Evolutionary conservation across 306 rosid species (phyloP).

Genomic region (Cicer yamashitae): DNA sequence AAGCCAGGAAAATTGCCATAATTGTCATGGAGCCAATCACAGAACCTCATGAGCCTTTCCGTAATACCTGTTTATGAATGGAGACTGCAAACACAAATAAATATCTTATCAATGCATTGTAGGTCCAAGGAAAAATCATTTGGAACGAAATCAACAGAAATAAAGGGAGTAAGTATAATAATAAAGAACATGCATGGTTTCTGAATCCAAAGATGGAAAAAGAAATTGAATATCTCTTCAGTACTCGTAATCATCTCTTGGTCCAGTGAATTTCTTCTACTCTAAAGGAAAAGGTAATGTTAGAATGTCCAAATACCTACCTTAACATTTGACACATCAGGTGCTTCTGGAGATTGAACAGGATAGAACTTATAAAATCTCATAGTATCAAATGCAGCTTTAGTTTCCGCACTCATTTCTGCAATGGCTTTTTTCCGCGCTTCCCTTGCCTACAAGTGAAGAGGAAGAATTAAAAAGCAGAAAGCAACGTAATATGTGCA

Average conservation of each 20-base stretch:
- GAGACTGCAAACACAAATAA: conserved; percentile 62
- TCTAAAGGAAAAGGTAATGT: background rate
- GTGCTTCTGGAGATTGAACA: conserved; percentile 70
- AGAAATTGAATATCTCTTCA: background rate
- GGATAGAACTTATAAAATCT: conserved; percentile 89
- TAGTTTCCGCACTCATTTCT: conserved; percentile 81
- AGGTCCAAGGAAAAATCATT: conserved; percentile 20
- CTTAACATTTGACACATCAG: conserved; percentile 78
- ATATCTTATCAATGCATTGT: background rate
- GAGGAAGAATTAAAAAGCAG: conserved; percentile 14
- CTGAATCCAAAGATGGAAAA: conserved; percentile 1
- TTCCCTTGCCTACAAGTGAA: conserved; percentile 70
- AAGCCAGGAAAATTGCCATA: conserved; percentile 31
- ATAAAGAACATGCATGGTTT: background rate
- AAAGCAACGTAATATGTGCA: conserved; percentile 13
- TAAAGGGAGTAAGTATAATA: conserved; percentile 8
- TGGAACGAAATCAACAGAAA: conserved; percentile 16
- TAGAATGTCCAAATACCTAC: conserved; percentile 46
- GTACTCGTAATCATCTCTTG: background rate
- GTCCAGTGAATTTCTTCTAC: background rate
- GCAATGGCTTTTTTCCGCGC: conserved; percentile 72
- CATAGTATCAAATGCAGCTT: conserved; percentile 72
- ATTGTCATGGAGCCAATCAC: conserved; percentile 45
- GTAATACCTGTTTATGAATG: conserved; percentile 82
- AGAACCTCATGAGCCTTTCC: conserved; percentile 91